Percentiles rank a stretch among this genome's conserved stretches.
phyloP scores from a whole-genome alignment of 2,329 filamentous ascomycete genomes.

The Colletotrichum nymphaeae region DNA sequence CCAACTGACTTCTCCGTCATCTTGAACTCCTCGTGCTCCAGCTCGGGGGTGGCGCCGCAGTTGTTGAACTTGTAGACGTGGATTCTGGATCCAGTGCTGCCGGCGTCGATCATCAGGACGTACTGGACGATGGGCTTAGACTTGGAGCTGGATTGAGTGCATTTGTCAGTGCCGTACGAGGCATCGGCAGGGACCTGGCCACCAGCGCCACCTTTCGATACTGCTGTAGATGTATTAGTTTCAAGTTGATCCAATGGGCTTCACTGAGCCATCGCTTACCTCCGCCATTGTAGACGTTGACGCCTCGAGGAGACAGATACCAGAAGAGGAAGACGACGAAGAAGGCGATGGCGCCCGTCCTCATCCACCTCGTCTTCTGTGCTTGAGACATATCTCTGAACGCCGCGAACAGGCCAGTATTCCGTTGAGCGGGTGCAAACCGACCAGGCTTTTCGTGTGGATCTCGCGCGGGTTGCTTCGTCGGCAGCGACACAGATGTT shows the following conservation, averaged over 20 bases:
- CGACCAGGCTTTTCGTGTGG: constrained; percentile 74
- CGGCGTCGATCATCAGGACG: constrained; percentile 98
- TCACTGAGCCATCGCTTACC: constrained; percentile 46
- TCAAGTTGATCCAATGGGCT: background rate
- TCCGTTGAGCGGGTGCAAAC: constrained; percentile 62
- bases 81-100: constrained; percentile 96
- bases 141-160: constrained; percentile 84
- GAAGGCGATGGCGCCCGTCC: constrained; percentile 72
- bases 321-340: constrained; percentile 71
- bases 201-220: constrained; percentile 37
- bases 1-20: constrained; percentile 90
- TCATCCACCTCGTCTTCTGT: constrained; percentile 73
- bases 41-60: constrained; percentile 92
- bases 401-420: constrained; percentile 62
- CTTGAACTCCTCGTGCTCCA: constrained; percentile 92
- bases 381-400: constrained; percentile 64
- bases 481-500: constrained; percentile 73
- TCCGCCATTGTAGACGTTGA: constrained; percentile 61
- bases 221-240: constrained; percentile 39
- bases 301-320: constrained; percentile 70
- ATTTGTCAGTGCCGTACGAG: constrained; percentile 77
- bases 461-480: constrained; percentile 69
- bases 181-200: constrained; percentile 70
- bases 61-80: constrained; percentile 99
- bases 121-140: constrained; percentile 97